Base-by-base conservation (phyloP, 129 eudicot species). In the Ambrosia trifida region DNA sequence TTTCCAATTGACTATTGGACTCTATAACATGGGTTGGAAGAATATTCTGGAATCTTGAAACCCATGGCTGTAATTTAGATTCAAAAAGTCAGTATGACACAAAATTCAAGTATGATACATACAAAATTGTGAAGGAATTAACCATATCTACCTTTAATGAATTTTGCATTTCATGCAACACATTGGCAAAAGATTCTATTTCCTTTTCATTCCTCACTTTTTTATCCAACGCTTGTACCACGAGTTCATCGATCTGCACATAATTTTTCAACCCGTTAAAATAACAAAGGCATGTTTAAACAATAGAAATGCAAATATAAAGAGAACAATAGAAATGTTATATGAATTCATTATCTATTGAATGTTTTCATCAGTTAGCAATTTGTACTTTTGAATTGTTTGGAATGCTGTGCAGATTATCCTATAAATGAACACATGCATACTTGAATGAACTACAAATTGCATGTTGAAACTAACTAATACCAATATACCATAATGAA, bases 211-310 rank as follows among this genome's bases (percentile, higher is more conserved):
- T 78, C 7, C 70, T 61, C 80, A 76, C 79, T 76, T 84, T 75
- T 19, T 62, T 77, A 33, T 82, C 80, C 66, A 89, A 77, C 40
- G 87, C 98, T 85, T 94, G 87, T 36, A 81, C 96, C 51, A 94
- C 93, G 62, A 89, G 88, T 75, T 93, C 96, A 82, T 94, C 98
- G 53, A 94, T 80, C 98, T 94, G 95, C 88, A 78, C 75, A 5
- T 31, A 11, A 18, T 8, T 11, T 14, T 51, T 43, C 49, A 14
- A 68, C 14, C 41, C 41, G 62, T 66, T 56, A 14, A 3, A 19
- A 70, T 12, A 63, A 2, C 44, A 8, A 20, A 49, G 32, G 36
- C 2, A 38, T 74, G 44, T 7, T 3, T 53, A 4, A 70, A 64
- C 36, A 18, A 66, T 28, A 66, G 17, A 66, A 41, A 11, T 47